Evolutionary conservation across 805 yeast species (phyloP).

Genomic region (Limtongia smithiae): DNA sequence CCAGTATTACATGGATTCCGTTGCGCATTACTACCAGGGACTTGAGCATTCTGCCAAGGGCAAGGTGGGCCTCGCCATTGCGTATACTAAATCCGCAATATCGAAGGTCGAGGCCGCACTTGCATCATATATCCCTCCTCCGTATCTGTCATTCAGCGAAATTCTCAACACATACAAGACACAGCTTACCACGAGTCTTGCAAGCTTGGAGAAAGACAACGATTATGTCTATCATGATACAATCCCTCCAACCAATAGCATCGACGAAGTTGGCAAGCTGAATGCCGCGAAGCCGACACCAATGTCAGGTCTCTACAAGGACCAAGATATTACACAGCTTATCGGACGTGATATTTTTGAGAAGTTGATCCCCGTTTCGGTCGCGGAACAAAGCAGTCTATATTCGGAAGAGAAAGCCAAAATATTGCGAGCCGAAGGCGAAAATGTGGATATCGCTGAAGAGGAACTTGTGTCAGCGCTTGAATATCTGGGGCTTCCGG

Average conservation of each 20-base stretch:
- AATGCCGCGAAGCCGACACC: constrained; percentile 64
- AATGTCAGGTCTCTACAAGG: constrained; percentile 41
- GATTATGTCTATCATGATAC: constrained; percentile 82
- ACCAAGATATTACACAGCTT: constrained; percentile 47
- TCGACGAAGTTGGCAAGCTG: constrained; percentile 65
- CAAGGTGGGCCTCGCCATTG: constrained; percentile 75
- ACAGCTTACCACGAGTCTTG: constrained; percentile 35
- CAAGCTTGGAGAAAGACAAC: constrained; percentile 67
- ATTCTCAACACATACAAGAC: constrained; percentile 31
- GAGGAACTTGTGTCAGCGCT: constrained; percentile 74
- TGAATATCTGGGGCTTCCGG: constrained; percentile 76
- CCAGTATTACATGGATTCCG: constrained; percentile 47
- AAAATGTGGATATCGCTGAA: constrained; percentile 69
- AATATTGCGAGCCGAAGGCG: constrained; percentile 67
- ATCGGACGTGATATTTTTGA: constrained; percentile 61
- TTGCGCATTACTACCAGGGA: constrained; percentile 48
- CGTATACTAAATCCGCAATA: constrained; percentile 52
- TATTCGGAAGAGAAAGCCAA: constrained; percentile 89
- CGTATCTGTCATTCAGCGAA: constrained; percentile 27
- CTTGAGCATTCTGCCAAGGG: constrained; percentile 48
- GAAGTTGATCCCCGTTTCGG: constrained; percentile 77
- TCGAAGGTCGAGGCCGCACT: constrained; percentile 33
- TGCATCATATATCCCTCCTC: constrained; percentile 29
- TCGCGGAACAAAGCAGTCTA: constrained; percentile 80
- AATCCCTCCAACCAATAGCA: constrained; percentile 57